These are phyloP conservation scores for Santalum album DNA, from an alignment of 164 flowering plant species.

Conservation along the genomic window DNA sequence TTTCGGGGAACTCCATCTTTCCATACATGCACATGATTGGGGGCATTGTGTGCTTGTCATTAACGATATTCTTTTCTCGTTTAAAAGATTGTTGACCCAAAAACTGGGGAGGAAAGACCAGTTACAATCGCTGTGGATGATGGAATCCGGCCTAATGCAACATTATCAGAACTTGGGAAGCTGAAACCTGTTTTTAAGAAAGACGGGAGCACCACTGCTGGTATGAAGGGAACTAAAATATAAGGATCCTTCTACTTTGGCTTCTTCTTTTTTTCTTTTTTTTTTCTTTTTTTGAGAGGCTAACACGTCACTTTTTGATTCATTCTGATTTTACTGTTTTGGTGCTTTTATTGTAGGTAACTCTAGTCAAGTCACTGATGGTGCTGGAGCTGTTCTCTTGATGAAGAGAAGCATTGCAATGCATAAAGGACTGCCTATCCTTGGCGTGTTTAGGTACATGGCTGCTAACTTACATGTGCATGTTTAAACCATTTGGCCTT, in stretches of 20 bases:
- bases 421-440: constrained; percentile 80
- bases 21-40: neutral
- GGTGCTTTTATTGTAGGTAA: constrained; percentile 41
- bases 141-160: constrained; percentile 76
- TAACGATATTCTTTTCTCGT: constrained; percentile 3
- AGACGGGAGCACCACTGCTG: constrained; percentile 92
- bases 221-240: constrained; percentile 23
- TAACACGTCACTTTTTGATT: too few species aligned
- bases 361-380: constrained; percentile 98
- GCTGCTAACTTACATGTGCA: neutral
- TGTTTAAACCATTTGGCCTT: too few species aligned
- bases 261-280: too few species aligned
- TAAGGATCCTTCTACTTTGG: too few species aligned
- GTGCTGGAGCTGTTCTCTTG: constrained; percentile 95
- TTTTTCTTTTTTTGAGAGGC: too few species aligned
- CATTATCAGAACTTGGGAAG: constrained; percentile 54
- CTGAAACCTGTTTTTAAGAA: constrained; percentile 82
- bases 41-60: neutral
- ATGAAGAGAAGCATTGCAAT: constrained; percentile 88
- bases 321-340: constrained; percentile 3
- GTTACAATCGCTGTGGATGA: constrained; percentile 78
- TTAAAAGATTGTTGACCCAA: constrained; percentile 76
- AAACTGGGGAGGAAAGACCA: constrained; percentile 77
- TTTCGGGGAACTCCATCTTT: neutral
- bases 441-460: constrained; percentile 84